These are phyloP conservation scores for Biscogniauxia sp. DNA, from an alignment of 2,329 filamentous ascomycete genomes.

Conservation along the genomic window DNA sequence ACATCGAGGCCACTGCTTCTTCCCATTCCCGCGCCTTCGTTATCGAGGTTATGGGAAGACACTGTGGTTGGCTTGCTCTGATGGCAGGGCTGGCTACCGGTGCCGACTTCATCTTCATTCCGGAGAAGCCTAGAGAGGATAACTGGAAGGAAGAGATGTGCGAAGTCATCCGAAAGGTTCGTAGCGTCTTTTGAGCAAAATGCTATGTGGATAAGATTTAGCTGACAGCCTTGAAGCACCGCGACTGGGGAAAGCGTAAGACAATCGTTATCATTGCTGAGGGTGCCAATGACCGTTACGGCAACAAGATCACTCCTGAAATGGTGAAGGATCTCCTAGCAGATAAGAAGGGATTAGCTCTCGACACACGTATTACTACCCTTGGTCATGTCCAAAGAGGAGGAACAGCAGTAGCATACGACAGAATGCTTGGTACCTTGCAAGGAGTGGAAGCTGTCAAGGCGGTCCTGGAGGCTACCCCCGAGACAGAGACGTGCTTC, in stretches of 20 bases:
- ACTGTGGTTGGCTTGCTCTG: constrained; percentile 95
- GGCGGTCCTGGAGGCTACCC: constrained; percentile 83
- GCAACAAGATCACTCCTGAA: constrained; percentile 77
- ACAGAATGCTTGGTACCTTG: constrained; percentile 87
- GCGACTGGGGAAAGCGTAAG: constrained; percentile 86
- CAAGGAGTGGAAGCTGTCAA: constrained; percentile 94
- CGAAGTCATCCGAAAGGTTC: constrained; percentile 67
- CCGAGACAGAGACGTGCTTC: constrained; percentile 86
- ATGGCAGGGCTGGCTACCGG: constrained; percentile 95
- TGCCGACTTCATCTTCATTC: constrained; percentile 95
- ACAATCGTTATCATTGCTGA: constrained; percentile 98
- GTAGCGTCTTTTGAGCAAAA: constrained; percentile 15
- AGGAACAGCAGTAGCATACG: constrained; percentile 87
- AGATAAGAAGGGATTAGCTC: constrained; percentile 67
- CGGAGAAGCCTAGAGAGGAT: constrained; percentile 82
- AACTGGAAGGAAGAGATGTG: constrained; percentile 92
- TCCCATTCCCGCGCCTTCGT: constrained; percentile 97
- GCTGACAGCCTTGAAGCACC: constrained; percentile 58
- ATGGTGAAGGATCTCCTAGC: constrained; percentile 89
- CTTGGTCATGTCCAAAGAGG: constrained; percentile 97
- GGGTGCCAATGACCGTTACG: constrained; percentile 80
- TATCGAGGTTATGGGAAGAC: constrained; percentile 96
- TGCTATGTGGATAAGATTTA: neutral
- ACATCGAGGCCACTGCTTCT: constrained; percentile 90
- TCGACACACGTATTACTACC: constrained; percentile 93